Base-by-base conservation (phyloP, 108 stramenopile genomes). In the Discostella stelligeroides region DNA sequence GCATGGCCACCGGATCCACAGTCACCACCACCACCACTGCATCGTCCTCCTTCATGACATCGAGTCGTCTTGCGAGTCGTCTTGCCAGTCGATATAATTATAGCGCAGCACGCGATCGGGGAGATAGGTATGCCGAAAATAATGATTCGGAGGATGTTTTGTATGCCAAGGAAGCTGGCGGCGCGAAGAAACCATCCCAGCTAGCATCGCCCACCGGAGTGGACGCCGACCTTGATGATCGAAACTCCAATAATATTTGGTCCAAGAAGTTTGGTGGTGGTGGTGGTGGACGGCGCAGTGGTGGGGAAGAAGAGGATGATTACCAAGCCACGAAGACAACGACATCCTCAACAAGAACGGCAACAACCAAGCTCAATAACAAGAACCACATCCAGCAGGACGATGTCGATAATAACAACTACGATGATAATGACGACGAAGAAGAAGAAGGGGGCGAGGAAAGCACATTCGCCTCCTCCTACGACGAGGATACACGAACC, bases 191-290 rank as follows among this genome's bases (percentile, higher is more conserved):
- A 61, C n/a, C 24, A 18, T 7, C 46, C 40, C 24, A 70, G 46
- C 30, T 53, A 40, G 38, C 48, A 13, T 71, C 70, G 23, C 70
- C 70, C 14, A 71, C 58, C 40, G 70, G 51, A 53, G 70, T 71
- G 50, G 70, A 71, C 27, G 60, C 34, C 6, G 37, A 39, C 37
- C 29, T 40, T 39, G 21, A 34, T 39, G 21, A 34, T 34, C 34
- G 34, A 3, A 6, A 34, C 34, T 34, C 34, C 34, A 34, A 34
- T 34, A 6, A 34, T 3, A 5, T 34, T 34, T 34, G 34, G 34
- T 34, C 34, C 3, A 34, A 6, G 34, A 34, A 34, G 34, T 34
- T 34, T 6, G 48, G 48, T 46, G 1, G 45, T 46, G 4, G 45
- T 4, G 45, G 45, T n/a, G 4, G 48, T 7, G 23, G 51, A 51